Conservation (phyloP, 202 grass and related monocot genomes). For the Carex sylvatica region DNA sequence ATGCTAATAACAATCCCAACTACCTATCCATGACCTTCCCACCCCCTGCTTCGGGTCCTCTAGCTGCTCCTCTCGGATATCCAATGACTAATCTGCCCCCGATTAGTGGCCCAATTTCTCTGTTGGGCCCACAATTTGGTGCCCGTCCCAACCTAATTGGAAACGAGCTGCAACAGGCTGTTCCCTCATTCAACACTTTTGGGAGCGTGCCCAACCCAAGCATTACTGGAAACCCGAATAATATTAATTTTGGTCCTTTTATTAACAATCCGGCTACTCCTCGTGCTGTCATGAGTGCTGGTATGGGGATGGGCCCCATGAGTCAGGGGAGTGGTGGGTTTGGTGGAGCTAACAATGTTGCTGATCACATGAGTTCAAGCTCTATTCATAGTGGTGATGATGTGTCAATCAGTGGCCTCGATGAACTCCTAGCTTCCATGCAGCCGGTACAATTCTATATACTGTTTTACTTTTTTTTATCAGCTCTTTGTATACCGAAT, state of each 20-base stretch:
- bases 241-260: not conserved
- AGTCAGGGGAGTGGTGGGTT: not conserved
- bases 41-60: not conserved
- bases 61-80: not conserved
- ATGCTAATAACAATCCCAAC: not conserved
- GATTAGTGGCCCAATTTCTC: not conserved
- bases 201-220: not conserved
- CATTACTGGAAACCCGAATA: not conserved
- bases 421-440: slow-evolving; percentile 17
- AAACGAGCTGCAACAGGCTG: not conserved
- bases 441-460: slow-evolving; percentile 5
- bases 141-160: not conserved
- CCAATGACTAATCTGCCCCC: slow-evolving; percentile 1
- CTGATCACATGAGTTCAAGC: slow-evolving; percentile 2
- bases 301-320: not conserved
- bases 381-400: not conserved
- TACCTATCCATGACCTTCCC: not conserved
- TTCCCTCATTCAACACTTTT: not conserved
- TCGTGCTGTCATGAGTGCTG: not conserved
- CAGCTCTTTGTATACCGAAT: not conserved
- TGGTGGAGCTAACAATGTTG: not conserved
- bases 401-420: not conserved
- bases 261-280: not conserved
- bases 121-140: not conserved
- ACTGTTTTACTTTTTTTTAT: not conserved